These are phyloP conservation scores for Kluyveromyces dobzhanskii DNA, from an alignment of 805 yeast species.

Conservation along the genomic window DNA sequence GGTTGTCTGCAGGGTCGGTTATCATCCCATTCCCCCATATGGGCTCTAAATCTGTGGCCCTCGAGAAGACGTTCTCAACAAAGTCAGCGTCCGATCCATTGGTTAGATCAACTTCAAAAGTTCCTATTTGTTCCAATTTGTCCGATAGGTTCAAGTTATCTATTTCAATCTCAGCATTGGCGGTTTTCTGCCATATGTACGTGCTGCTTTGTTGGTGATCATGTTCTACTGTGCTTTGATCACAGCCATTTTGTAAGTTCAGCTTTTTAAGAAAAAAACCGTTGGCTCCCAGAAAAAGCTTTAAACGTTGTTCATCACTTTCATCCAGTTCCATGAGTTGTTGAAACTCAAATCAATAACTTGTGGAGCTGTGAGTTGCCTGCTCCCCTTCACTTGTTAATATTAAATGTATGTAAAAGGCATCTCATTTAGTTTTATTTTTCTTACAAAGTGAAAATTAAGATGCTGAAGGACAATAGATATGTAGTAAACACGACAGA, in stretches of 20 bases:
- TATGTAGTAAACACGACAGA: no score
- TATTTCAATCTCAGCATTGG: background rate
- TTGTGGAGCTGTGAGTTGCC: no score
- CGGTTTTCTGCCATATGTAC: background rate
- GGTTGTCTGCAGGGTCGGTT: conserved; percentile 13
- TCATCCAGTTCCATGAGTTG: background rate
- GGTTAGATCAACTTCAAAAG: background rate
- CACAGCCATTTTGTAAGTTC: no score
- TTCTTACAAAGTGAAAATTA: no score
- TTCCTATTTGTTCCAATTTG: background rate
- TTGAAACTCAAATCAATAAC: no score
- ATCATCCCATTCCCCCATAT: conserved; percentile 4
- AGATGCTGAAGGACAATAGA: no score
- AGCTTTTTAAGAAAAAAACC: background rate
- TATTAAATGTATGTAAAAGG: no score
- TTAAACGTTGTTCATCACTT: background rate
- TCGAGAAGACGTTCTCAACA: background rate
- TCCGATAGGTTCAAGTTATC: background rate
- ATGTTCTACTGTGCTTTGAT: no score
- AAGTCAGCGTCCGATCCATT: background rate
- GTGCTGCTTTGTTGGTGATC: no score
- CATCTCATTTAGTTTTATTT: no score
- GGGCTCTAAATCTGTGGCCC: conserved; percentile 2
- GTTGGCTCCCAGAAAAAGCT: background rate
- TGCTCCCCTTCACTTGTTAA: no score